Base-by-base conservation (phyloP, 257 asterid genomes). In the Nyctanthes arbortristis region DNA sequence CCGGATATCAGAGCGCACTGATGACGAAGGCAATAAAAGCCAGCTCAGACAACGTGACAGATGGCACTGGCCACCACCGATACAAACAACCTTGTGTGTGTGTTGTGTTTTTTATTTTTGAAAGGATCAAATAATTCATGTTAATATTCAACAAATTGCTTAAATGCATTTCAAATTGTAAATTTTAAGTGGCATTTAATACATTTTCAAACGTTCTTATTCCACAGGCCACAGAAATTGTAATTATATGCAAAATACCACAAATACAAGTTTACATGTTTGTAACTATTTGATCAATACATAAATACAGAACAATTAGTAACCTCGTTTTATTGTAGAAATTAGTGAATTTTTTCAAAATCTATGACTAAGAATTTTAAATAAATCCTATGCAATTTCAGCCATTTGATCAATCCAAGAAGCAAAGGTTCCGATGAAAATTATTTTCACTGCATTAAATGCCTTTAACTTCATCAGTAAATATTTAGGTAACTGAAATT, bases 401-500 rank as follows among this genome's bases (percentile, higher is more conserved):
- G 43, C 73, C 81, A 25, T 69, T 25, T 39, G 85, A 83, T 83
- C 61, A 52, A 70, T 63, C 52, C 62, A 35, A 5, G 29, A 45
- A 49, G 67, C 69, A 10, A 72, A 28, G 78, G 81, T 77, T 72
- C 45, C 30, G 58, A 75, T 57, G 66, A 65, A n/a, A n/a, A n/a
- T n/a, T n/a, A 79, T 31, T 33, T 31, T 43, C 54, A 22, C 63
- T 18, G 40, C 84, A 80, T 83, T 78, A 8, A 72, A 75, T 80
- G 75, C 76, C 77, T 69, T 71, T 75, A 64, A 78, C 68, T 75
- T 75, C 71, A 36, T 45, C 32, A 75, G 68, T 83, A 75, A 77
- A 77, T 80, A 72, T 73, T 47, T 45, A 52, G 27, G 34, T 70
- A 73, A 82, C 77, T 79, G 84, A 75, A 67, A 65, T 25, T 28